Conservation (phyloP, 1,284 basidiomycete genomes). For the Trametes sp. region DNA sequence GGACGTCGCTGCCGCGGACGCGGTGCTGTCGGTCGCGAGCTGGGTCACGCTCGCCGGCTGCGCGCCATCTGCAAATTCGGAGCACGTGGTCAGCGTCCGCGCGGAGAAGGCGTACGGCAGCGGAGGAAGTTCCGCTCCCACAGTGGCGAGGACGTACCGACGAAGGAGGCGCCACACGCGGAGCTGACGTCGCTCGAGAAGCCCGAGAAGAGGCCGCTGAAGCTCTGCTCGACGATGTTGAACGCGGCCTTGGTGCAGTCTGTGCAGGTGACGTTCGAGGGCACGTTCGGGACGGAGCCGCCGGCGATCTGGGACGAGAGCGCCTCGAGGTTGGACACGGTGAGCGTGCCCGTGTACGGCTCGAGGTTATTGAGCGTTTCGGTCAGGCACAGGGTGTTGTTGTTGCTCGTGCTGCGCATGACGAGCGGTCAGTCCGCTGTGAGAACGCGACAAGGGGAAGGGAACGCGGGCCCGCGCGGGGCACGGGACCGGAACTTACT, state of each 20-base stretch:
- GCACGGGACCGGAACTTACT: conserved; percentile 49
- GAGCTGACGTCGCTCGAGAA: conserved; percentile 43
- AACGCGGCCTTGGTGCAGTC: conserved; percentile 62
- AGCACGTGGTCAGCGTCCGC: not conserved
- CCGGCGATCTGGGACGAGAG: conserved; percentile 34
- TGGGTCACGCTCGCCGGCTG: conserved; percentile 48
- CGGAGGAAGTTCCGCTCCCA: conserved; percentile 3
- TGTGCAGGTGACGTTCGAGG: conserved; percentile 58
- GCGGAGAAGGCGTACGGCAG: no score
- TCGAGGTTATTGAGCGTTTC: conserved; percentile 58
- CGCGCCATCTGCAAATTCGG: conserved; percentile 45
- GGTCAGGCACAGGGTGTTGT: conserved; percentile 58
- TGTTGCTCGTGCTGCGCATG: conserved; percentile 46
- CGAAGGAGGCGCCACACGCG: conserved; percentile 60
- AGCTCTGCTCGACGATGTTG: conserved; percentile 51
- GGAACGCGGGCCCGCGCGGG: not conserved
- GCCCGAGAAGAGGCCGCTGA: conserved; percentile 45
- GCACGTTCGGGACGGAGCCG: conserved; percentile 40
- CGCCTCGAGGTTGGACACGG: conserved; percentile 36
- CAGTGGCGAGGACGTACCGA: conserved; percentile 46
- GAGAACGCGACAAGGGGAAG: not conserved
- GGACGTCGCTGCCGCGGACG: conserved; percentile 22
- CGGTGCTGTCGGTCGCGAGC: conserved; percentile 42
- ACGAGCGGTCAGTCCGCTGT: conserved; percentile 1
- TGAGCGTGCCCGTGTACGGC: conserved; percentile 48